phyloP scores from a whole-genome alignment of 768 basidiomycete genomes.

The Lactifluus subvellereus region DNA sequence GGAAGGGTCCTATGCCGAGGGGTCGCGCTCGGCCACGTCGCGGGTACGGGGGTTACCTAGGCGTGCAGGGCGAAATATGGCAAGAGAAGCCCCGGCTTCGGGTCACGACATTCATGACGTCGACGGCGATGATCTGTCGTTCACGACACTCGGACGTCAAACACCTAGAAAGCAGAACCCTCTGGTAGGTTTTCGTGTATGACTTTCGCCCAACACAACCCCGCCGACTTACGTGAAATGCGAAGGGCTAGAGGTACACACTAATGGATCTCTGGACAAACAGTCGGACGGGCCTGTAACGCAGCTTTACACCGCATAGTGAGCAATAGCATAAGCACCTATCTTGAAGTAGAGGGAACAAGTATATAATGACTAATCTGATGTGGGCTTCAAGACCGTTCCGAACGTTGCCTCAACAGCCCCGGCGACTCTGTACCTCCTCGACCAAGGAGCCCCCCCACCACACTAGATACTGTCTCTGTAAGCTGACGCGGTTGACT shows the following conservation, averaged over 20 bases:
- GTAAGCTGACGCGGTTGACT: conserved; percentile 63
- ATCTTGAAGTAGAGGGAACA: not conserved
- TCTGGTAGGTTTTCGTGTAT: not conserved
- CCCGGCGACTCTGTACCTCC: conserved; percentile 18
- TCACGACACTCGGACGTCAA: not conserved
- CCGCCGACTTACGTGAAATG: not conserved
- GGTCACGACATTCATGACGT: not conserved
- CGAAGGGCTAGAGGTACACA: not conserved
- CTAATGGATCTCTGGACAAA: no score
- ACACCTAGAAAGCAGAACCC: not conserved
- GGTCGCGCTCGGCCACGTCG: not conserved
- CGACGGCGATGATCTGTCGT: not conserved
- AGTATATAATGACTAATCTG: not conserved
- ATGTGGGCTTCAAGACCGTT: conserved; percentile 1
- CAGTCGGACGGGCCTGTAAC: not conserved
- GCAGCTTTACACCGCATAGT: not conserved
- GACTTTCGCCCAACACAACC: not conserved
- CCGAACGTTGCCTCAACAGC: conserved; percentile 23
- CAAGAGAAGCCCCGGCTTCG: not conserved
- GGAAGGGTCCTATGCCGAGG: not conserved
- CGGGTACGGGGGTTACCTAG: not conserved
- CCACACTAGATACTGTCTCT: conserved; percentile 73
- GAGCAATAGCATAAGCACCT: not conserved
- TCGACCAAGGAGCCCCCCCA: conserved; percentile 69
- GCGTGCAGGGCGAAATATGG: not conserved